phyloP scores from a whole-genome alignment of 805 yeast species.

The Metschnikowia peoriensis region DNA sequence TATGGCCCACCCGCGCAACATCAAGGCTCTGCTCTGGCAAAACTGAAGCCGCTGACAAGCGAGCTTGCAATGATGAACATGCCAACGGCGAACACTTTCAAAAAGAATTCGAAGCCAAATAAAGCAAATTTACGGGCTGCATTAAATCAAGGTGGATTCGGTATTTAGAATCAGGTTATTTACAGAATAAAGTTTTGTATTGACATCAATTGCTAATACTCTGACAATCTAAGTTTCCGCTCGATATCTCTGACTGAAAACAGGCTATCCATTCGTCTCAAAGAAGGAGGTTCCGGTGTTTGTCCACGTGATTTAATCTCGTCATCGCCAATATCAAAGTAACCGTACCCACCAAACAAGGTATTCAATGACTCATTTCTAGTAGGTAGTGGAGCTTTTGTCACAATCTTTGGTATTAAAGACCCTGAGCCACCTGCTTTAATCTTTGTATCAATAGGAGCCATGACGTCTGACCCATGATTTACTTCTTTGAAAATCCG shows the following conservation, averaged over 20 bases:
- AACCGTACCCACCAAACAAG: conserved; percentile 58
- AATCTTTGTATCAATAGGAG: conserved; percentile 29
- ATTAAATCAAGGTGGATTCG: conserved; percentile 64
- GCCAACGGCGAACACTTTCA: conserved; percentile 42
- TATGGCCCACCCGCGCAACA: conserved; percentile 16
- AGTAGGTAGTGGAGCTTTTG: conserved; percentile 12
- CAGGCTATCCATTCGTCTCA: conserved; percentile 36
- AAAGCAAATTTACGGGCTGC: conserved; percentile 63
- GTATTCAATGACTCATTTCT: conserved; percentile 23
- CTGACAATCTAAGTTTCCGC: conserved; percentile 60
- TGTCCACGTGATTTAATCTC: conserved; percentile 54
- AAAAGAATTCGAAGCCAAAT: conserved; percentile 44
- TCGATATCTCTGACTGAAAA: conserved; percentile 57
- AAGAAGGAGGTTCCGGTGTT: conserved; percentile 54
- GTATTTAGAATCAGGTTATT: conserved; percentile 41
- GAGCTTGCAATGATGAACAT: conserved; percentile 45
- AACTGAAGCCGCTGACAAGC: conserved; percentile 32
- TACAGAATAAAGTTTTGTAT: neutral
- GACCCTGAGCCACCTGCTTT: conserved; percentile 4
- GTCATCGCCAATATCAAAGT: conserved; percentile 57
- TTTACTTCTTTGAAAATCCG: conserved; percentile 29
- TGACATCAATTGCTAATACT: conserved; percentile 38
- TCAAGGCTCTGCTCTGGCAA: conserved; percentile 2
- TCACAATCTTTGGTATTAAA: conserved; percentile 1
- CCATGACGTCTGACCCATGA: conserved; percentile 14